These are phyloP conservation scores for Pythium brachiatum DNA, from an alignment of 352 stramenopile species.

Conservation along the genomic window DNA sequence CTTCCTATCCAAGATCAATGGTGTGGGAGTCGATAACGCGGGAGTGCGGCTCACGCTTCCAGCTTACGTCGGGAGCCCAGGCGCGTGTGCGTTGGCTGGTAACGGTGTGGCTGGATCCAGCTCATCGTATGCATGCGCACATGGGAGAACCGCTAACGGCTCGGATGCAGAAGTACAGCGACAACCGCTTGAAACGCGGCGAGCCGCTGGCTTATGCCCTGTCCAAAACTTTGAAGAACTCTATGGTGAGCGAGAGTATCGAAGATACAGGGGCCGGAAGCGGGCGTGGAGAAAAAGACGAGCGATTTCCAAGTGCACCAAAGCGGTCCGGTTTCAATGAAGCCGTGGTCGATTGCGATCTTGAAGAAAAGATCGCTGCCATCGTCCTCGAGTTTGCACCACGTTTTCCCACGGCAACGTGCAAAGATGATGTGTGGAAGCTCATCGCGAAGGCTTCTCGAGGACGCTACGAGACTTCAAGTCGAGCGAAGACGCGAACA, in stretches of 20 bases:
- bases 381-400: neutral
- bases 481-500: too few species aligned
- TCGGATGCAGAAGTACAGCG: neutral
- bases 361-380: neutral
- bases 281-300: too few species aligned
- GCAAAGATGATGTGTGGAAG: neutral
- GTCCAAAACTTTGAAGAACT: neutral
- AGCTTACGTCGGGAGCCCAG: neutral
- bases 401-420: neutral
- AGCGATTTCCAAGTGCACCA: too few species aligned
- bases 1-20: too few species aligned
- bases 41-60: neutral
- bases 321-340: neutral
- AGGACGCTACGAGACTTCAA: neutral
- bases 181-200: too few species aligned
- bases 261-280: neutral
- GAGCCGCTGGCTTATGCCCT: too few species aligned
- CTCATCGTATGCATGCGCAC: neutral
- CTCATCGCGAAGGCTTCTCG: neutral
- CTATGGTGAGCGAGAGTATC: neutral
- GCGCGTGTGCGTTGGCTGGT: neutral
- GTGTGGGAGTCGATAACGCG: neutral
- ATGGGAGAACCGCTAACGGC: neutral
- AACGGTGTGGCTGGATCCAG: neutral
- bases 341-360: too few species aligned